phyloP scores from a whole-genome alignment of 305 asterid species.

The Andrographis paniculata region DNA sequence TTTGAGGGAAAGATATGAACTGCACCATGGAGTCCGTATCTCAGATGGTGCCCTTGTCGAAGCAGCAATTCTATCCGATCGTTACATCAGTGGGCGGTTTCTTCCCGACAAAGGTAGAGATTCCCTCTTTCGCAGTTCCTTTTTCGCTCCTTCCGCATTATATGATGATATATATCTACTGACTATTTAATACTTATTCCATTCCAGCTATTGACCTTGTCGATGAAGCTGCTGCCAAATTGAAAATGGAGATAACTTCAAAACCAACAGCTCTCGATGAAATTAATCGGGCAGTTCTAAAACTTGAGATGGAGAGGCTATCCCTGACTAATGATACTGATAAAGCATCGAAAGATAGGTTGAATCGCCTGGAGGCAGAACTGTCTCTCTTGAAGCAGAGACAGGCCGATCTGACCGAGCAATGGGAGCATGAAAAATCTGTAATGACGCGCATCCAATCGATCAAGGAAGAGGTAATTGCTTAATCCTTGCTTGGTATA shows the following conservation, averaged over 20 bases:
- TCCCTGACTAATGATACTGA: constrained; percentile 76
- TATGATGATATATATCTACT: not conserved
- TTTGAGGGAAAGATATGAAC: constrained; percentile 88
- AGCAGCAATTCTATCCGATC: constrained; percentile 84
- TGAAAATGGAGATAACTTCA: constrained; percentile 87
- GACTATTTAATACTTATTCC: not conserved
- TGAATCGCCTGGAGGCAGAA: constrained; percentile 64
- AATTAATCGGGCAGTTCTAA: constrained; percentile 57
- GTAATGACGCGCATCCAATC: constrained; percentile 76
- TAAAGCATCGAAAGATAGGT: constrained; percentile 72
- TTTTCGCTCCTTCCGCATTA: not conserved
- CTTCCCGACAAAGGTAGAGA: constrained; percentile 88
- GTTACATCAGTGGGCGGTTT: constrained; percentile 85
- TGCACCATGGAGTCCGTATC: constrained; percentile 96
- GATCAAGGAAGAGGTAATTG: constrained; percentile 78
- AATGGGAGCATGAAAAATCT: constrained; percentile 77
- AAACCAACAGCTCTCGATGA: constrained; percentile 86
- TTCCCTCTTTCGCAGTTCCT: too few relatives aligned
- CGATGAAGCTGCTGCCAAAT: constrained; percentile 84
- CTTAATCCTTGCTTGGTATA: constrained; percentile 11
- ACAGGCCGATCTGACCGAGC: constrained; percentile 68
- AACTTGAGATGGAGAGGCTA: constrained; percentile 80
- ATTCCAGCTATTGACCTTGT: constrained; percentile 77
- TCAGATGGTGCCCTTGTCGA: constrained; percentile 94
- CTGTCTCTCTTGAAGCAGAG: constrained; percentile 59